phyloP scores from a whole-genome alignment of 176 grass and related monocot genomes.

The Musa itinerans region DNA sequence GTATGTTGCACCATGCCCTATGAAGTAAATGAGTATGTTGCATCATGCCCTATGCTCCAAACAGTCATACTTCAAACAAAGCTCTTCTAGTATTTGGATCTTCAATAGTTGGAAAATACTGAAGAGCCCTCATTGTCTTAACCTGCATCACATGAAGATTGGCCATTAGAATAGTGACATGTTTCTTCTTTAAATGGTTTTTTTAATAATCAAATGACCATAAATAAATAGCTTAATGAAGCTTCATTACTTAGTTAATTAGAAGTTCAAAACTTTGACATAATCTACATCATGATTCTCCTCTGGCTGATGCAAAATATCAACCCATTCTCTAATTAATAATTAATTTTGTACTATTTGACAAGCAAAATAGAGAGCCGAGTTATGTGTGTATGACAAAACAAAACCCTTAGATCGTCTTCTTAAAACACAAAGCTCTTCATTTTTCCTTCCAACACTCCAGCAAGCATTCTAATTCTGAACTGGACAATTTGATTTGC shows the following conservation, averaged over 20 bases:
- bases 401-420: not conserved
- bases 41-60: not conserved
- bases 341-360: not conserved
- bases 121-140: conserved; percentile 98
- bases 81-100: conserved; percentile 82
- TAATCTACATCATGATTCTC: too few relatives aligned
- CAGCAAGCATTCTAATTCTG: too few relatives aligned
- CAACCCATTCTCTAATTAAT: not conserved
- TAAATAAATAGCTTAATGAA: not conserved
- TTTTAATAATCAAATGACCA: not conserved
- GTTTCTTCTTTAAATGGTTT: not conserved
- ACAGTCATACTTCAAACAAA: conserved; percentile 72
- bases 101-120: conserved; percentile 91
- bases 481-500: too few relatives aligned
- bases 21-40: not conserved
- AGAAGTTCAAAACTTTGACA: too few relatives aligned
- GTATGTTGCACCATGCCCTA: not conserved
- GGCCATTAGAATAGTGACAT: not conserved
- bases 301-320: not conserved
- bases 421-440: too few relatives aligned
- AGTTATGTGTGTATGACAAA: not conserved
- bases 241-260: too few relatives aligned
- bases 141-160: conserved; percentile 47
- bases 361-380: not conserved
- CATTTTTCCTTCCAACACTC: too few relatives aligned